A percentile compares a stretch with the other conserved stretches of the same genome.
These are phyloP conservation scores for Achaetomium macrosporum DNA, from an alignment of 2,329 filamentous ascomycete genomes.

Conservation along the genomic window DNA sequence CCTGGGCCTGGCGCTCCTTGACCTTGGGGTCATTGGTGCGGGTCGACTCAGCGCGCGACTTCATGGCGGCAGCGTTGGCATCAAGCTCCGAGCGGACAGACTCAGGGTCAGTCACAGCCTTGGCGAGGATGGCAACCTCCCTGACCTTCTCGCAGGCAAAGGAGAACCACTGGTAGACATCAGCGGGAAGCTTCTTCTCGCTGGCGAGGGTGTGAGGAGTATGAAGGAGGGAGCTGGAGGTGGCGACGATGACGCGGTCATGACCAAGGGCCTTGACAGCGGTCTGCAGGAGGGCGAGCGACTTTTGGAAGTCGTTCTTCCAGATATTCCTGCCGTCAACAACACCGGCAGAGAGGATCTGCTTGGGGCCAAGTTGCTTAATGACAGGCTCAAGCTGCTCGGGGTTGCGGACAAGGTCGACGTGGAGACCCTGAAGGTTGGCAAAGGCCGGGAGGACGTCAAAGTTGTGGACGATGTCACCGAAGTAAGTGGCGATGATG, in stretches of 20 bases:
- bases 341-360: conserved; percentile 89
- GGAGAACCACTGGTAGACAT: conserved; percentile 97
- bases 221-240: conserved; percentile 95
- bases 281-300: conserved; percentile 83
- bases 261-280: conserved; percentile 94
- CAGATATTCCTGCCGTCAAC: conserved; percentile 99
- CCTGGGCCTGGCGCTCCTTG: conserved; percentile 90
- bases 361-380: conserved; percentile 76
- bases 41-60: conserved; percentile 84
- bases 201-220: conserved; percentile 95
- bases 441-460: conserved; percentile 66
- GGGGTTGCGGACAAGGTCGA: conserved; percentile 96
- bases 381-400: conserved; percentile 90
- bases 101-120: conserved; percentile 89
- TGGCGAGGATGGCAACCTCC: conserved; percentile 89
- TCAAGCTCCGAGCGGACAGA: conserved; percentile 83
- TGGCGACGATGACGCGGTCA: conserved; percentile 94
- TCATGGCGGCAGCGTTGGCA: conserved; percentile 91
- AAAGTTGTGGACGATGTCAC: conserved; percentile 98
- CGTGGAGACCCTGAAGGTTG: conserved; percentile 77
- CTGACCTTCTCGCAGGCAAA: conserved; percentile 92
- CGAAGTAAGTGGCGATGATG: conserved; percentile 95
- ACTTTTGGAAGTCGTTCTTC: conserved; percentile 98
- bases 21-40: conserved; percentile 96
- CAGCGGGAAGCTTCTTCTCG: conserved; percentile 95